Base-by-base conservation (phyloP, 192 early-diverging fungal genomes). In the Dimargaris cristalligena region DNA sequence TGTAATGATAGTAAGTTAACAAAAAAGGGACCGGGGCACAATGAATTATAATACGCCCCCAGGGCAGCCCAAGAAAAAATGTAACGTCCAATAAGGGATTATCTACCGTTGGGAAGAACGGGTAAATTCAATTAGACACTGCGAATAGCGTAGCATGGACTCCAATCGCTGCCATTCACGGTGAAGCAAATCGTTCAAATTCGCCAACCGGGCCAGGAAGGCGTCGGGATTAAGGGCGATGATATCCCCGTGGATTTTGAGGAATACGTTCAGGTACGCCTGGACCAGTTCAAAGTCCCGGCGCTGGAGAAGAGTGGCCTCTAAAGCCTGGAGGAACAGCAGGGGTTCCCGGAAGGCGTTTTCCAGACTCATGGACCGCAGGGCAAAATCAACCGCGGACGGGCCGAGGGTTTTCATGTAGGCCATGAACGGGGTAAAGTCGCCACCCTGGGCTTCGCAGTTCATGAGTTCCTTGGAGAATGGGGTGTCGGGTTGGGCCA, bases 211-310 rank as follows among this genome's bases (percentile, higher is more conserved):
- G 48, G 64, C 65, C 67, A 65, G 73, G 52, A 66, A 72, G 46
- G 67, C 74, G 47, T 71, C 73, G 0, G 75, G 65, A 59, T 86
- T 84, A 18, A 74, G 72, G 34, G 79, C 67, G 58, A 93, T 68
- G 18, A 90, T 64, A 62, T 90, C 87, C 20, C 82, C 85, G 68
- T 91, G 88, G 41, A 90, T 83, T 61, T 74, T 76, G 54, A 94
- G 62, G 64, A 92, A 90, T 34, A 84, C 79, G 25, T 79, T 77
- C 54, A 95, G 52, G 58, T 81, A 88, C 9, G 85, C 79, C 73
- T 94, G 81, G 10, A 76, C 77, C 65, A 92, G 71, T 66, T 97
- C 94, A 73, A 90, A 97, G 64, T 94, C 89, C 32, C 75, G 78
- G 58, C 82, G 74, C 9, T 76, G 72, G 52, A 70, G 63, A 20